phyloP scores from a whole-genome alignment of 148 eudicot species.

The Nepenthes gracilis region DNA sequence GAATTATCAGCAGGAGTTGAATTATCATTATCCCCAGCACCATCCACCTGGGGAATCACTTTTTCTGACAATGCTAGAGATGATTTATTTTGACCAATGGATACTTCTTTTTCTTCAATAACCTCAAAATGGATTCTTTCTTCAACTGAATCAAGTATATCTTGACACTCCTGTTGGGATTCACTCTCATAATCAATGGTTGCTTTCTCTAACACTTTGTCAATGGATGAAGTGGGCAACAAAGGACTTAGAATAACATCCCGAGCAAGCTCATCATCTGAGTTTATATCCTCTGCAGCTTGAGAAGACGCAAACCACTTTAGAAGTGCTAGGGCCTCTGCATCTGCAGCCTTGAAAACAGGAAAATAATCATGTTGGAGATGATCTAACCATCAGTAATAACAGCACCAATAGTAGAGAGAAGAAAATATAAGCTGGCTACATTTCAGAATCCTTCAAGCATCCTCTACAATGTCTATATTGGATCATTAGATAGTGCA shows the following conservation, averaged over 20 bases:
- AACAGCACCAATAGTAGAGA: not conserved
- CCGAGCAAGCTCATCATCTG: constrained; percentile 77
- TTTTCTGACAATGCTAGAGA: constrained; percentile 12
- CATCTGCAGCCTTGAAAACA: constrained; percentile 38
- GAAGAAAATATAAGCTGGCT: not conserved
- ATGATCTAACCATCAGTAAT: not conserved
- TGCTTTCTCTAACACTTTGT: constrained; percentile 70
- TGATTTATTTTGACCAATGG: constrained; percentile 9
- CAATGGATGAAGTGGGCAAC: constrained; percentile 53
- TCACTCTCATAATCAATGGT: constrained; percentile 60
- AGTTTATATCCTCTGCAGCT: constrained; percentile 79
- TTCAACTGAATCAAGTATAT: constrained; percentile 83
- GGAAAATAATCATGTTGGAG: constrained; percentile 1
- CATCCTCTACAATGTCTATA: too few relatives aligned
- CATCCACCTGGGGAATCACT: constrained; percentile 65
- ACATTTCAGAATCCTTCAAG: too few relatives aligned
- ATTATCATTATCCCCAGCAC: constrained; percentile 45
- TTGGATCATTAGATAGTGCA: too few relatives aligned
- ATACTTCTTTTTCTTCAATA: constrained; percentile 19
- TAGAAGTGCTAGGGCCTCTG: constrained; percentile 63
- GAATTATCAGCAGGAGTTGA: constrained; percentile 18
- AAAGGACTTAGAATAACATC: constrained; percentile 67
- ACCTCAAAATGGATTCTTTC: constrained; percentile 23
- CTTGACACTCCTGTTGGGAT: constrained; percentile 91
- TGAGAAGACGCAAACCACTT: constrained; percentile 98